These are phyloP conservation scores for Orbilia oligospora DNA, from an alignment of 2,329 filamentous ascomycete genomes.

Conservation along the genomic window DNA sequence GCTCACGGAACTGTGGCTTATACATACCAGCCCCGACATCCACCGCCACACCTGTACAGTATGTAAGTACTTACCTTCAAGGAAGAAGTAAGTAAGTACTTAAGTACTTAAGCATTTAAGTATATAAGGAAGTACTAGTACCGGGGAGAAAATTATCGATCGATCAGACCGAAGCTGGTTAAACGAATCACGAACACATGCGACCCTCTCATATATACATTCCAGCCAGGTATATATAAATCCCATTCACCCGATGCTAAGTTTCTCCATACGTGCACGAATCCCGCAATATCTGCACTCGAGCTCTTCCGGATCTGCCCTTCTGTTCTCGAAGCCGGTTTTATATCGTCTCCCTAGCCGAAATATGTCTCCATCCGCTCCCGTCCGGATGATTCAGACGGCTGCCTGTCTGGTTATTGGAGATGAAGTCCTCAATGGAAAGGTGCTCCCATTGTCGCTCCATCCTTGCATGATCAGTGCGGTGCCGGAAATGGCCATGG, in stretches of 20 bases:
- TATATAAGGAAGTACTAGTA: too few relatives aligned
- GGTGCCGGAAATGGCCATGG: background rate
- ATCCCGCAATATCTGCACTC: conserved; percentile 43
- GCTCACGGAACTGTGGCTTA: conserved; percentile 17
- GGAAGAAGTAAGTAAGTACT: too few relatives aligned
- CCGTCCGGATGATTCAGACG: conserved; percentile 76
- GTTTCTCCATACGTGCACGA: conserved; percentile 14
- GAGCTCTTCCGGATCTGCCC: conserved; percentile 59
- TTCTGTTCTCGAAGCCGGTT: conserved; percentile 68
- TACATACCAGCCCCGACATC: background rate
- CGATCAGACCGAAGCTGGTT: background rate
- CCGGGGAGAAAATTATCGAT: background rate
- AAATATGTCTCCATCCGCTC: conserved; percentile 63
- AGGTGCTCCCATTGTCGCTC: conserved; percentile 72
- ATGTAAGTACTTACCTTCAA: too few relatives aligned
- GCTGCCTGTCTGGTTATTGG: conserved; percentile 95
- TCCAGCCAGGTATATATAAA: conserved; percentile 2
- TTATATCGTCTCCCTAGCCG: conserved; percentile 62
- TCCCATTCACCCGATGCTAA: background rate
- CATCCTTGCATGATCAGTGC: conserved; percentile 1
- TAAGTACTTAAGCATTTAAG: too few relatives aligned
- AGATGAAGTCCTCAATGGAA: conserved; percentile 95
- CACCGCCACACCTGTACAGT: background rate
- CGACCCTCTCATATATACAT: conserved; percentile 6
- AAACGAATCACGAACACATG: conserved; percentile 16